phyloP scores from a whole-genome alignment of 2,329 filamentous ascomycete species.

The Tolypocladium cylindrosporum region DNA sequence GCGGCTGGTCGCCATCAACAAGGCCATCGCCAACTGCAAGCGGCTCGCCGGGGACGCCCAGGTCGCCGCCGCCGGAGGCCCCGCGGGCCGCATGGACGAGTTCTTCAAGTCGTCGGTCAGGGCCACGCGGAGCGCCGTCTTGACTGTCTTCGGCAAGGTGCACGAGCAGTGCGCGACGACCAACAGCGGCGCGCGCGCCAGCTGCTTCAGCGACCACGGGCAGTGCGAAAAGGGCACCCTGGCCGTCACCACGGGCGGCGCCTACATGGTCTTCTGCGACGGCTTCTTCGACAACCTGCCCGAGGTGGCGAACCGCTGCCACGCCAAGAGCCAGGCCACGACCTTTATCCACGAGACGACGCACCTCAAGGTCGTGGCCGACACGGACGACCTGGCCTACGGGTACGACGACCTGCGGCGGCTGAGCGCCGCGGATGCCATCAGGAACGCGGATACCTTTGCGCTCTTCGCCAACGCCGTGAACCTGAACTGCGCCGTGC shows the following conservation, averaged over 20 bases:
- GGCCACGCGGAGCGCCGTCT: slow-evolving; percentile 34
- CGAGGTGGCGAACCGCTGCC: slow-evolving; percentile 38
- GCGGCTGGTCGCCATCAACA: slow-evolving; percentile 31
- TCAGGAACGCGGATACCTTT: slow-evolving; percentile 53
- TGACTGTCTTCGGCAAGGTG: slow-evolving; percentile 37
- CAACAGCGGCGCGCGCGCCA: slow-evolving; percentile 40
- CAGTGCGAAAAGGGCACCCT: slow-evolving; percentile 42
- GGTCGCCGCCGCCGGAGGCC: slow-evolving; percentile 36
- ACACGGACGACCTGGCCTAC: slow-evolving; percentile 51
- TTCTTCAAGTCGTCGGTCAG: slow-evolving; percentile 51
- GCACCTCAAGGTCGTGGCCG: slow-evolving; percentile 43
- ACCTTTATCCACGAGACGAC: slow-evolving; percentile 57
- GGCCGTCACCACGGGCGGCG: slow-evolving; percentile 49
- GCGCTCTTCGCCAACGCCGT: slow-evolving; percentile 26
- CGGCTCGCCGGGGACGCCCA: slow-evolving; percentile 42
- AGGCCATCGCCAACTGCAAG: slow-evolving; percentile 43
- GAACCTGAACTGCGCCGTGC: slow-evolving; percentile 5
- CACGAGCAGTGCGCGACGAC: slow-evolving; percentile 43
- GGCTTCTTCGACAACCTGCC: slow-evolving; percentile 46
- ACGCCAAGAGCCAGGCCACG: slow-evolving; percentile 54
- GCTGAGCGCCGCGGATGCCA: slow-evolving; percentile 36
- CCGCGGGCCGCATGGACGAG: slow-evolving; percentile 38
- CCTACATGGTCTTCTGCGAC: slow-evolving; percentile 49
- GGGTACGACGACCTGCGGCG: slow-evolving; percentile 38
- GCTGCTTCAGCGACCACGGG: slow-evolving; percentile 46